Evolutionary conservation across 2,329 filamentous ascomycete species (phyloP).

Genomic region (Fusarium praegraminearum): DNA sequence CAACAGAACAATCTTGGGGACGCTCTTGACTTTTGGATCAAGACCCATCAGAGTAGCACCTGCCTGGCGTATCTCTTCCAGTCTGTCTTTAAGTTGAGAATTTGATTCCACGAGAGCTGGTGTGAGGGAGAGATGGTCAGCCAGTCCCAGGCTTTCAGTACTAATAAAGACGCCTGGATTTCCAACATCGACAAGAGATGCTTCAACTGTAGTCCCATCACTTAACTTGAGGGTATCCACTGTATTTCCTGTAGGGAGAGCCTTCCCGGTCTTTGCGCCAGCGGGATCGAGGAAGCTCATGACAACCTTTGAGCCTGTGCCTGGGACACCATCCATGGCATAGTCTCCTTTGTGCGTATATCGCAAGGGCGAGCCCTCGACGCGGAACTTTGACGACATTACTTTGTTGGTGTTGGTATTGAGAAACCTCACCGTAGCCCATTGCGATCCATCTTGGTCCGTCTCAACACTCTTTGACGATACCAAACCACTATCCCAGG

Average conservation of each 20-base stretch:
- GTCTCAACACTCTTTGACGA: slow-evolving; percentile 24
- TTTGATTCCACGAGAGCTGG: slow-evolving; percentile 66
- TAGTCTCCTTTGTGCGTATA: slow-evolving; percentile 62
- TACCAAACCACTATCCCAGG: slow-evolving; percentile 51
- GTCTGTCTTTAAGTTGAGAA: slow-evolving; percentile 55
- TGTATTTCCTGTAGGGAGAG: slow-evolving; percentile 63
- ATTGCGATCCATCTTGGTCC: slow-evolving; percentile 46
- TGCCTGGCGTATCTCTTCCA: slow-evolving; percentile 68
- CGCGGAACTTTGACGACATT: slow-evolving; percentile 68
- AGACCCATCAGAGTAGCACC: slow-evolving; percentile 73
- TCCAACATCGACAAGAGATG: slow-evolving; percentile 71
- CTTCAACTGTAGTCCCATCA: slow-evolving; percentile 55
- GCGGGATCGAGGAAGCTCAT: slow-evolving; percentile 72
- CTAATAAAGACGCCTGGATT: slow-evolving; percentile 74
- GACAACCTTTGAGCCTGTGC: slow-evolving; percentile 66
- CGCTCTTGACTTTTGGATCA: slow-evolving; percentile 58
- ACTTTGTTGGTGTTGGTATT: slow-evolving; percentile 80
- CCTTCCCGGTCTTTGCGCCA: slow-evolving; percentile 71
- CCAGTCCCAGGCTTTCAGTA: slow-evolving; percentile 63
- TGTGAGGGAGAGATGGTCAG: slow-evolving; percentile 61
- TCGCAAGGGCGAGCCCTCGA: slow-evolving; percentile 54
- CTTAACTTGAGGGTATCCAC: slow-evolving; percentile 61
- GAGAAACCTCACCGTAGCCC: slow-evolving; percentile 67
- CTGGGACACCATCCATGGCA: slow-evolving; percentile 73
- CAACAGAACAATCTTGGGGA: slow-evolving; percentile 71